Base-by-base conservation (phyloP, 306 rosid genomes). In the Morella rubra region DNA sequence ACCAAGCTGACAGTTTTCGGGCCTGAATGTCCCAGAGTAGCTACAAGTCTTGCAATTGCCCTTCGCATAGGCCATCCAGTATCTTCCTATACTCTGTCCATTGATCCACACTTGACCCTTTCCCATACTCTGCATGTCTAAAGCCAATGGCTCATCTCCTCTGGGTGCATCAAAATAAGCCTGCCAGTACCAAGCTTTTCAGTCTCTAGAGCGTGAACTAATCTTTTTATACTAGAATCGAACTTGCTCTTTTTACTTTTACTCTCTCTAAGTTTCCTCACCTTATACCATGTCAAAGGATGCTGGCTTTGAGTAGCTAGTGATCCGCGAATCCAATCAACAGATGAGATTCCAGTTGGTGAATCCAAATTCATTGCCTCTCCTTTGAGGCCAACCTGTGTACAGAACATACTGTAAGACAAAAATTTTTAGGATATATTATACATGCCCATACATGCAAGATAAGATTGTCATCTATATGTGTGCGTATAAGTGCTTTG, bases 91-190 rank as follows among this genome's bases (percentile, higher is more conserved):
- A 79, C 97, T 92, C 56, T 91, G 90, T 24, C 99, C 99, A 75
- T 96, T 96, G 90, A 96, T 87, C 99, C 99, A 96, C 24, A 85
- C 93, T 87, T 96, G 99, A 77, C 99, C 99, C 72, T 92, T 96
- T 77, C 97, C 99, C 99, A 96, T 96, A 44, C 92, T 89, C 13
- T 85, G 77, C 81, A 96, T 55, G 89, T 96, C 97, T 85, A 96
- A 82, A 54, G 91, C 99, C 90, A 96, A 61, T 68, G 97, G 90
- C 74, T 89, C 97, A 45, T 78, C 68, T 69, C 97, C 97, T 24
- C 32, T 40, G 0, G 97, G 99, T 56, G 96, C 92, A 74, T 89
- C 83, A 77, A 95, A 90, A 80, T 87, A 81, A 78, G 98, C 91
- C 99, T 95, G 91, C 76, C 76, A 67, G 66, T 59, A 69, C 71